Percentiles rank a stretch among this genome's conserved stretches.
These are phyloP conservation scores for Botrytis sinoallii DNA, from an alignment of 2,329 filamentous ascomycete genomes.

Conservation along the genomic window DNA sequence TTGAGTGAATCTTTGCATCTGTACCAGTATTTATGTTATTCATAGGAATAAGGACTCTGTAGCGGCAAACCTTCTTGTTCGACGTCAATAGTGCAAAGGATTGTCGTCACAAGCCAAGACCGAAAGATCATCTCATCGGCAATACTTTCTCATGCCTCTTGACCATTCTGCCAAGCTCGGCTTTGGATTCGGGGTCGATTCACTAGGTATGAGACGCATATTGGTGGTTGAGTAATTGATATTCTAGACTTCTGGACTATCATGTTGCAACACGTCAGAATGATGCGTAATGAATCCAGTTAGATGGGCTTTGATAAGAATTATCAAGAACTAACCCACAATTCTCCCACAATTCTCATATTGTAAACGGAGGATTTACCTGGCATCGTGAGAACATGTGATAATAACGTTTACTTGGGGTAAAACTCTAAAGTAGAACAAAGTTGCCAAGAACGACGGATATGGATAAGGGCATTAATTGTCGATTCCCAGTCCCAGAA, in stretches of 20 bases:
- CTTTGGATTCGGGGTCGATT: neutral
- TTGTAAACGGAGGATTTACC: neutral
- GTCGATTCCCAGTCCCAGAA: neutral
- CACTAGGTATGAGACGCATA: neutral
- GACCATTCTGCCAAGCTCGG: neutral
- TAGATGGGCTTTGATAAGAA: neutral
- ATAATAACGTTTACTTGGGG: neutral
- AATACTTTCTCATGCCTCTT: neutral
- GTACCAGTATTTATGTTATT: neutral
- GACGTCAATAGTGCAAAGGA: neutral
- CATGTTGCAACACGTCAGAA: neutral
- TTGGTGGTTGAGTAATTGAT: neutral
- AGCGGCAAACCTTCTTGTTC: neutral
- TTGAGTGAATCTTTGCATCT: neutral
- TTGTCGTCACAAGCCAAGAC: neutral
- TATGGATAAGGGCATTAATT: neutral
- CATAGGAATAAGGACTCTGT: neutral
- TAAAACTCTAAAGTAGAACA: neutral
- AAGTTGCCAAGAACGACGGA: neutral
- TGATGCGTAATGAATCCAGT: neutral
- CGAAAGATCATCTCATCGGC: neutral
- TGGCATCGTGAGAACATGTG: neutral
- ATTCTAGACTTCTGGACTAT: neutral
- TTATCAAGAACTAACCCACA: neutral
- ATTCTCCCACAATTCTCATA: neutral